A percentile compares a stretch with the other conserved stretches of the same genome.
These are phyloP conservation scores for Podospora tetraspora DNA, from an alignment of 495 filamentous ascomycete genomes.

Conservation along the genomic window DNA sequence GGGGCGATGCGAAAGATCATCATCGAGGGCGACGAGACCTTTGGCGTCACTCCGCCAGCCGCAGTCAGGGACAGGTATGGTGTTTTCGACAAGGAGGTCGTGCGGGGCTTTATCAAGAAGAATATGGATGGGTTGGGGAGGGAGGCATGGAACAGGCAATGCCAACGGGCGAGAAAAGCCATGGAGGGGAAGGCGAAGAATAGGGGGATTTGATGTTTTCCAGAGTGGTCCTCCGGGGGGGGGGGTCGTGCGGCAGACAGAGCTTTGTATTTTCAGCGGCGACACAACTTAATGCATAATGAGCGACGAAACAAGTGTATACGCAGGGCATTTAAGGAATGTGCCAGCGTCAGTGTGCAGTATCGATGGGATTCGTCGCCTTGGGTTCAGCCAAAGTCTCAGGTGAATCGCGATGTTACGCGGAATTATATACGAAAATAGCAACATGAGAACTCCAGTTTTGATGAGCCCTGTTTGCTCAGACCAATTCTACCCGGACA, in stretches of 20 bases:
- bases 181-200: not conserved
- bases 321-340: not conserved
- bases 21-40: constrained; percentile 29
- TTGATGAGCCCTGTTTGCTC: not conserved
- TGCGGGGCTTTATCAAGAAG: constrained; percentile 31
- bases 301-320: not conserved
- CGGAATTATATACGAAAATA: not conserved
- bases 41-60: constrained; percentile 22
- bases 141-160: constrained; percentile 21
- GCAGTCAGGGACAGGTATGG: constrained; percentile 29
- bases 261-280: not conserved
- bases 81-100: constrained; percentile 32
- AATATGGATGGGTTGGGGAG: constrained; percentile 34
- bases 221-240: not conserved
- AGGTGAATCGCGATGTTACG: not conserved
- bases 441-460: not conserved
- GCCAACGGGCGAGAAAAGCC: constrained; percentile 1
- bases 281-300: not conserved
- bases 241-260: not conserved
- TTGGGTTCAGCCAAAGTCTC: not conserved
- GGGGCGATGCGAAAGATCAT: constrained; percentile 36
- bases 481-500: not conserved
- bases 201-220: not conserved
- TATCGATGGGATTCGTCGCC: not conserved
- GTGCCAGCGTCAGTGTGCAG: not conserved